Base-by-base conservation (phyloP, 2,329 filamentous ascomycete species). In the Fusarium sp. region DNA sequence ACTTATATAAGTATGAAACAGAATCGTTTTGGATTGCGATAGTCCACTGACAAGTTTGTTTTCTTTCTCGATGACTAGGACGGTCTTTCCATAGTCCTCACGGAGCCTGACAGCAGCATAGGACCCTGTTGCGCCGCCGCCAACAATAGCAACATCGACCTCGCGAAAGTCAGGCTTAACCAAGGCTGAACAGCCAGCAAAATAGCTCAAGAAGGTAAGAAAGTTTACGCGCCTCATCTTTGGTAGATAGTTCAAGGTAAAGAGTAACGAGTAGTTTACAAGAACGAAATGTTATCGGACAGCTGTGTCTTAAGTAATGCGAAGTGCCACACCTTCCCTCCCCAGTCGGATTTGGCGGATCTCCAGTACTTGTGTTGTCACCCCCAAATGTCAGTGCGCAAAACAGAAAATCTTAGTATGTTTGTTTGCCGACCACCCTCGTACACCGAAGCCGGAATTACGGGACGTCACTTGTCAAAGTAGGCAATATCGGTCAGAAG, bases 81-180 rank as follows among this genome's bases (percentile, higher is more conserved):
- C 62, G 0, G 34, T 60, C 42, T 67, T 70, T 5, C 47, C 40
- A 5, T 62, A 71, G 1, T 69, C 65, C 8, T 72, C 65, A 13
- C 67, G 64, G 26, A 71, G 69, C n/a, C 59, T 41, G 28, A 71
- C 69, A 15, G 69, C 69, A 2, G 69, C 69, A 45, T 71, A 66
- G 8, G 55, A 34, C 36, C 69, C 69, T 18, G 52, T 60, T 4
- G 69, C 63, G 9, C 69, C 69, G 2, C 69, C 69, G 12, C 69
- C 69, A 3, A 71, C 47, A 7, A 71, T 67, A 4, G 44, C 51
- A 2, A 71, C 62, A 7, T 71, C 69, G 23, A 72, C 69, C 9
- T 72, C 69, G 0, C 37, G 41, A 3, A 23, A 6, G 0, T 31
- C 26, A 12, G 44, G 40, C 31, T 31, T 28, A 1, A 62, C 57